Evolutionary conservation across 1,139 yeast genomes (phyloP).

Genomic region (Schwanniomyces etchellsii): DNA sequence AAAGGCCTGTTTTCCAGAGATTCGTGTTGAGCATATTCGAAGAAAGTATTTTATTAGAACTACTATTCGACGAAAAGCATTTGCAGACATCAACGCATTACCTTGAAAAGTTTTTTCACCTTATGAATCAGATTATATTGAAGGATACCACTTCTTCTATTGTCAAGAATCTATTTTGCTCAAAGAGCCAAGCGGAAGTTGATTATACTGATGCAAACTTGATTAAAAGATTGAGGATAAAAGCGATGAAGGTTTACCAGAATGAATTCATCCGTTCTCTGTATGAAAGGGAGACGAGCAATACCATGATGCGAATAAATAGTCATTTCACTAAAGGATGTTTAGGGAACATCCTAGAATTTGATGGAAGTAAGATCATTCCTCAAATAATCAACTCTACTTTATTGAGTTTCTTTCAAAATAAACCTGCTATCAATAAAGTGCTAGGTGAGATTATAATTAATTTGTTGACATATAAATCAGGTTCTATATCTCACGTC

Average conservation of each 20-base stretch:
- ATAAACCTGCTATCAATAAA: constrained; percentile 6
- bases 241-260: constrained; percentile 6
- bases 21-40: neutral
- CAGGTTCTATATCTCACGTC: constrained; percentile 2
- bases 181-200: neutral
- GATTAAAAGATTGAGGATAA: constrained; percentile 3
- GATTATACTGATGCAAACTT: neutral
- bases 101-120: neutral
- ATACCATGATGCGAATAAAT: no score
- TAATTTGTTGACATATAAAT: constrained; percentile 3
- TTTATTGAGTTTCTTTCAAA: constrained; percentile 8
- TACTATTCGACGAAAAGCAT: neutral
- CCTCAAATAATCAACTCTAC: constrained; percentile 4
- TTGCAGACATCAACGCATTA: neutral
- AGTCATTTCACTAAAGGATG: no score
- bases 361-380: constrained; percentile 2
- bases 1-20: neutral
- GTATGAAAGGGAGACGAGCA: no score
- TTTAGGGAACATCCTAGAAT: no score
- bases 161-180: neutral
- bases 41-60: neutral
- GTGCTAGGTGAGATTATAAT: constrained; percentile 4
- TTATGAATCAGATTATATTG: neutral
- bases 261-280: no score
- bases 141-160: neutral